phyloP scores from a whole-genome alignment of 2,329 filamentous ascomycete species.

The Ophiostoma pallidulum region DNA sequence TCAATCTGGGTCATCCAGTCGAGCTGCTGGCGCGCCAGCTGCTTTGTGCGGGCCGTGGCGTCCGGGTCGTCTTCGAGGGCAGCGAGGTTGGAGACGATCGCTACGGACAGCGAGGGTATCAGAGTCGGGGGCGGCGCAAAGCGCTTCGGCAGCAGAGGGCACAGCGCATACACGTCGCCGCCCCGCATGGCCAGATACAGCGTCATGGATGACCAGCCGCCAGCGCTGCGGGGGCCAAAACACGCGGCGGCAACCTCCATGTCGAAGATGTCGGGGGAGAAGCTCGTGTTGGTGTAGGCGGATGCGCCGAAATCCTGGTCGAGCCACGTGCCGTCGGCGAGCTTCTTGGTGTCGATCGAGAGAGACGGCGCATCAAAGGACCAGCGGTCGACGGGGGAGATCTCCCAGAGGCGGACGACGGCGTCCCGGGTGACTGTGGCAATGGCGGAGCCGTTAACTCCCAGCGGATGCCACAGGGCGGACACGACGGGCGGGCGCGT shows the following conservation, averaged over 20 bases:
- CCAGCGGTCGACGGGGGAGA: slow-evolving; percentile 74
- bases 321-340: slow-evolving; percentile 71
- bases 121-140: slow-evolving; percentile 73
- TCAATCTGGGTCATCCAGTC: slow-evolving; percentile 61
- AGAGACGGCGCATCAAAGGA: slow-evolving; percentile 78
- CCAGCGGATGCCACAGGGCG: slow-evolving; percentile 86
- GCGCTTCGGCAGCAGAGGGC: slow-evolving; percentile 75
- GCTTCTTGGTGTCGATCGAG: slow-evolving; percentile 78
- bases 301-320: slow-evolving; percentile 79
- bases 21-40: slow-evolving; percentile 54
- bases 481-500: slow-evolving; percentile 73
- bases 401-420: slow-evolving; percentile 81
- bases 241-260: slow-evolving; percentile 89
- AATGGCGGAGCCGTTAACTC: slow-evolving; percentile 68
- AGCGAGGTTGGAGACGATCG: slow-evolving; percentile 65
- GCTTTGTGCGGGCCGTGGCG: slow-evolving; percentile 42
- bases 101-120: slow-evolving; percentile 72
- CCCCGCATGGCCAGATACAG: slow-evolving; percentile 93
- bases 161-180: slow-evolving; percentile 88
- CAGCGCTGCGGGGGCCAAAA: slow-evolving; percentile 58
- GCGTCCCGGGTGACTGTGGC: slow-evolving; percentile 86
- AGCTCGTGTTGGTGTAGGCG: slow-evolving; percentile 65
- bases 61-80: slow-evolving; percentile 50
- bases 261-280: slow-evolving; percentile 81
- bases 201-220: slow-evolving; percentile 93